These are phyloP conservation scores for Colletotrichum graminicola DNA, from an alignment of 2,329 filamentous ascomycete genomes.

Conservation along the genomic window DNA sequence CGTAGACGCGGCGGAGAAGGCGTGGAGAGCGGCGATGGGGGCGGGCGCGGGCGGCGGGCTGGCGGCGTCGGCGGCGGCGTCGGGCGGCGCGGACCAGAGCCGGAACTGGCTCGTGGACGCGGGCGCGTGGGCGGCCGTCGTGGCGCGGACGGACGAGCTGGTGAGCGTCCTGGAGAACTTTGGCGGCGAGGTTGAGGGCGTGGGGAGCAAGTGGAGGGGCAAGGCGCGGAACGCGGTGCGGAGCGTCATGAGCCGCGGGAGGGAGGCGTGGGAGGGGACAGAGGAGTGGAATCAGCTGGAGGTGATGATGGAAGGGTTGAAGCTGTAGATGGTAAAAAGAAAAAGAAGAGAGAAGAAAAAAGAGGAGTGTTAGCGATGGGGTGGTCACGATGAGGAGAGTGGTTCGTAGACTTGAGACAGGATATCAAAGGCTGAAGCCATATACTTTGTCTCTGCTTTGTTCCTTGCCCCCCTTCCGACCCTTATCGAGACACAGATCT, in stretches of 20 bases:
- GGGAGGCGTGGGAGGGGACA: conserved; percentile 84
- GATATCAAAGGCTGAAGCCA: background rate
- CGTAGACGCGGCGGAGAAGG: conserved; percentile 87
- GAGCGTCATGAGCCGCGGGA: conserved; percentile 85
- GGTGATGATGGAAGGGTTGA: conserved; percentile 68
- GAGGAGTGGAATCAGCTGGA: conserved; percentile 74
- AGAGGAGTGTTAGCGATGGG: background rate
- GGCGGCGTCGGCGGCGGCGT: conserved; percentile 25
- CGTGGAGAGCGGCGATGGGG: conserved; percentile 78
- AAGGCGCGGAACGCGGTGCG: conserved; percentile 89
- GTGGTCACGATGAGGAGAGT: background rate
- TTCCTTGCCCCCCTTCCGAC: too few species aligned
- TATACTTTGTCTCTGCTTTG: background rate
- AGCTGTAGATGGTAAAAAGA: conserved; percentile 46
- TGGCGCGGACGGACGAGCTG: conserved; percentile 82
- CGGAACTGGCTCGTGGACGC: conserved; percentile 68
- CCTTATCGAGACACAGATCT: background rate
- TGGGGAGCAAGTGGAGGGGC: conserved; percentile 86
- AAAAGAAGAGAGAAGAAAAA: too few species aligned
- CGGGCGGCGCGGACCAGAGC: conserved; percentile 39
- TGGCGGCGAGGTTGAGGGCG: conserved; percentile 72
- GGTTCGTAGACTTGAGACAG: background rate
- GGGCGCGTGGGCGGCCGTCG: conserved; percentile 77
- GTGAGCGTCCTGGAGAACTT: conserved; percentile 88
- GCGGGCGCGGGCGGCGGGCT: conserved; percentile 30